phyloP scores from a whole-genome alignment of 208 protist species.

The Acanthamoeba castellanii region DNA sequence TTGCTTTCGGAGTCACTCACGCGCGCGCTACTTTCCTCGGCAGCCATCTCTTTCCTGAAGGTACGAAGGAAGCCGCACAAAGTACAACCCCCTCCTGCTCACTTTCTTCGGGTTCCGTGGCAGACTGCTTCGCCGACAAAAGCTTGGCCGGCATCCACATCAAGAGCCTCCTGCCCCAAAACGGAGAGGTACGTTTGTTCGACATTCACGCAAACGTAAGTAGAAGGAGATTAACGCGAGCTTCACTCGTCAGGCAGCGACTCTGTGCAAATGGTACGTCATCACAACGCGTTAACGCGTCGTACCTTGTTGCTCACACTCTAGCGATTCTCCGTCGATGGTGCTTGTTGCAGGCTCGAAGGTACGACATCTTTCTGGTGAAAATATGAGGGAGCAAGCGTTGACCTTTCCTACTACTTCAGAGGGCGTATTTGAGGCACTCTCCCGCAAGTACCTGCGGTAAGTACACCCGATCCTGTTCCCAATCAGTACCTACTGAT shows the following conservation, averaged over 20 bases:
- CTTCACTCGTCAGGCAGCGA: not conserved
- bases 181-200: conserved; percentile 41
- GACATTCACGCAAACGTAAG: not conserved
- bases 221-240: not conserved
- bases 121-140: conserved; percentile 59
- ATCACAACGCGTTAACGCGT: not conserved
- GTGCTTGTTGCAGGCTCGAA: conserved; percentile 48
- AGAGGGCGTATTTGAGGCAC: conserved; percentile 66
- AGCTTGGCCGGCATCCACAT: conserved; percentile 65
- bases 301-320: not conserved
- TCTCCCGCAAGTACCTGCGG: not conserved
- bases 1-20: not conserved
- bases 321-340: no score
- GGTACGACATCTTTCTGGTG: not conserved
- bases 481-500: not conserved
- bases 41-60: conserved; percentile 68
- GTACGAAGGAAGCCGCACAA: not conserved
- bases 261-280: conserved; percentile 41
- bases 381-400: not conserved
- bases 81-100: not conserved
- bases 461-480: not conserved
- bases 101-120: not conserved
- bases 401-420: not conserved
- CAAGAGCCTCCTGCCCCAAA: conserved; percentile 51
- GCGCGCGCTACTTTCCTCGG: not conserved